phyloP scores from a whole-genome alignment of 176 grass and related monocot genomes.

The Cenchrus purpureus region DNA sequence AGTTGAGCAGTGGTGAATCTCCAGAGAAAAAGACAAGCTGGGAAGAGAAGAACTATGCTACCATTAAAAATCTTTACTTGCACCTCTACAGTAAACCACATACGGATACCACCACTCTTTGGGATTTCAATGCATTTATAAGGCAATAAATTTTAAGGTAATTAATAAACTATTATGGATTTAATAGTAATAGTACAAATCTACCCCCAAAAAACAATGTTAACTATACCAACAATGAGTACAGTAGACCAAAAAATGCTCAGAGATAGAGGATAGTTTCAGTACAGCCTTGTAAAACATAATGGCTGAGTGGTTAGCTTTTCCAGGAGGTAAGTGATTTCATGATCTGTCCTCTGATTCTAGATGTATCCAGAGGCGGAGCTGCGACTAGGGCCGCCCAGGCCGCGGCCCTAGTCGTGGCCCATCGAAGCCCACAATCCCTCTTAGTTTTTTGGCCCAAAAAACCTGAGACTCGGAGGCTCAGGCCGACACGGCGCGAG shows the following conservation, averaged over 20 bases:
- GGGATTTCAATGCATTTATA: not conserved
- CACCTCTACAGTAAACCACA: not conserved
- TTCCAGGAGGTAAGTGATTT: not conserved
- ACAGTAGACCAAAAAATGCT: too few species aligned
- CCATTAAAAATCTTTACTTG: not conserved
- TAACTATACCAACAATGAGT: not conserved
- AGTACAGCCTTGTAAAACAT: not conserved
- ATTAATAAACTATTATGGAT: conserved; percentile 6
- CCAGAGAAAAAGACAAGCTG: not conserved
- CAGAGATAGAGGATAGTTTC: not conserved
- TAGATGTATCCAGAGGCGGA: not conserved
- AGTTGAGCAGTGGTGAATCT: conserved; percentile 2
- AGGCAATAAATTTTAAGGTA: not conserved
- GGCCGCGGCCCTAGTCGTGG: too few species aligned
- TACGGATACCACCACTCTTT: not conserved
- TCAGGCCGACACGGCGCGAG: too few species aligned
- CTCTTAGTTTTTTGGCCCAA: too few species aligned
- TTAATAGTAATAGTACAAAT: not conserved
- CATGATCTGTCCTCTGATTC: not conserved
- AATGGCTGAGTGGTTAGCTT: not conserved
- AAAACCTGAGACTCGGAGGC: too few species aligned
- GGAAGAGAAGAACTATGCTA: not conserved
- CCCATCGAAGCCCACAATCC: too few species aligned
- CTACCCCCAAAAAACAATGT: not conserved
- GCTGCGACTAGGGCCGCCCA: too few species aligned